A percentile compares a stretch with the other conserved stretches of the same genome.
These are phyloP conservation scores for Moniliella sp. DNA, from an alignment of 1,284 basidiomycete genomes.

Conservation along the genomic window DNA sequence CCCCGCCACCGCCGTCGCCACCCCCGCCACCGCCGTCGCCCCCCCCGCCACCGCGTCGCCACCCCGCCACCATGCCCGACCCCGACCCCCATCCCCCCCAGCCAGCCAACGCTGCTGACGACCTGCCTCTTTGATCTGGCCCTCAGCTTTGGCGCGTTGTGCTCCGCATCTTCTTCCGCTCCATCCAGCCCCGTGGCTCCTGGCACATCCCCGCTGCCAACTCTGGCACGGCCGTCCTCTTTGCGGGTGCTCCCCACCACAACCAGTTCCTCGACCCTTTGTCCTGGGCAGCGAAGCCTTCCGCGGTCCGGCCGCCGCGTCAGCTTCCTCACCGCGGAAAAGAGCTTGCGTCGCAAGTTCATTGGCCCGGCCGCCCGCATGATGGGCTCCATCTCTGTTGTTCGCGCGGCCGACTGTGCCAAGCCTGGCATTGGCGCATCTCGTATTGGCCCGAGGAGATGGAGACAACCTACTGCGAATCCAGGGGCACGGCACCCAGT, in stretches of 20 bases:
- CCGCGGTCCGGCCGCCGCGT: constrained; percentile 60
- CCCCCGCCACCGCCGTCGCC: too few relatives aligned
- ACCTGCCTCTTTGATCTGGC: constrained; percentile 35
- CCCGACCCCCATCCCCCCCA: too few relatives aligned
- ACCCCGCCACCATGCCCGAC: too few relatives aligned
- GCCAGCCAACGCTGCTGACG: too few relatives aligned
- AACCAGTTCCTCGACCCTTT: constrained; percentile 97
- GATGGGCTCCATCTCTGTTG: too few relatives aligned
- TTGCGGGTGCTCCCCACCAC: constrained; percentile 85
- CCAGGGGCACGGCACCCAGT: constrained; percentile 59
- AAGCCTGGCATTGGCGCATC: constrained; percentile 57
- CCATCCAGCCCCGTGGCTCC: constrained; percentile 71
- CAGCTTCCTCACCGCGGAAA: constrained; percentile 77
- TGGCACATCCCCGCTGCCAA: constrained; percentile 57
- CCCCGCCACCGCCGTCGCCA: too few relatives aligned
- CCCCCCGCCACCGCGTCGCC: too few relatives aligned
- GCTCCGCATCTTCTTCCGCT: constrained; percentile 88
- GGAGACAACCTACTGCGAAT: constrained; percentile 47
- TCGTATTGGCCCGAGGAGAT: constrained; percentile 44
- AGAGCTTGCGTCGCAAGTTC: constrained; percentile 58
- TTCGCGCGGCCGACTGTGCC: constrained; percentile 70
- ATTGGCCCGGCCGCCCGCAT: constrained; percentile 45
- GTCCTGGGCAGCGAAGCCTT: constrained; percentile 64
- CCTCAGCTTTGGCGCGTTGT: constrained; percentile 46
- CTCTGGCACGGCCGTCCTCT: constrained; percentile 69